These are phyloP conservation scores for Takashimella tepidaria DNA, from an alignment of 1,284 basidiomycete genomes.

Conservation along the genomic window DNA sequence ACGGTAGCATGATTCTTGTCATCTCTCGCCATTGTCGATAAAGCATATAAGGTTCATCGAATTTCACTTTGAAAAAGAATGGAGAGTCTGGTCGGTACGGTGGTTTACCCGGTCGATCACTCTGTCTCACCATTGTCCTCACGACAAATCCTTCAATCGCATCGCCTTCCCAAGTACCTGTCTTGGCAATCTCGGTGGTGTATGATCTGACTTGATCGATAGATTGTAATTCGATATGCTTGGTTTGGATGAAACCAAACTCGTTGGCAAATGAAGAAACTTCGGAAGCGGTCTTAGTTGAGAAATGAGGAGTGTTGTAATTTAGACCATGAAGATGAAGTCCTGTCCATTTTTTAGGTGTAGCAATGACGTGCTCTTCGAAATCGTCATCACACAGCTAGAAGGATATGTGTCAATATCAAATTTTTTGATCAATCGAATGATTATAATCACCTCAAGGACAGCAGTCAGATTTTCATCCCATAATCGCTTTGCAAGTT, in stretches of 20 bases:
- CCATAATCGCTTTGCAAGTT: conserved; percentile 74
- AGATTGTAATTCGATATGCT: conserved; percentile 57
- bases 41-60: conserved; percentile 98
- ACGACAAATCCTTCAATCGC: conserved; percentile 96
- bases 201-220: conserved; percentile 68
- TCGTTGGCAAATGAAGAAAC: conserved; percentile 77
- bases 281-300: conserved; percentile 62
- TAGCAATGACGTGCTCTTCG: conserved; percentile 93
- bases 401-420: not conserved
- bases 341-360: conserved; percentile 74
- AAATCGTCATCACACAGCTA: conserved; percentile 96
- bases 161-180: conserved; percentile 75
- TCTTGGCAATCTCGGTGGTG: conserved; percentile 62
- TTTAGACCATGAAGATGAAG: conserved; percentile 94
- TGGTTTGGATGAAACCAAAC: conserved; percentile 88
- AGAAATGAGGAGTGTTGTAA: conserved; percentile 63
- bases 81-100: conserved; percentile 74
- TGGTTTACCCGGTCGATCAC: conserved; percentile 42
- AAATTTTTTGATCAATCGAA: no score
- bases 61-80: conserved; percentile 99
- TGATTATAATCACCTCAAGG: conserved; percentile 76
- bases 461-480: conserved; percentile 82
- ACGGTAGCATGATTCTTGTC: conserved; percentile 67
- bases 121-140: conserved; percentile 60
- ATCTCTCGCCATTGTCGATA: conserved; percentile 97